Percentiles rank a stretch among this genome's conserved stretches.
phyloP scores from a whole-genome alignment of 805 yeast genomes.

The Ogataea dorogensis region DNA sequence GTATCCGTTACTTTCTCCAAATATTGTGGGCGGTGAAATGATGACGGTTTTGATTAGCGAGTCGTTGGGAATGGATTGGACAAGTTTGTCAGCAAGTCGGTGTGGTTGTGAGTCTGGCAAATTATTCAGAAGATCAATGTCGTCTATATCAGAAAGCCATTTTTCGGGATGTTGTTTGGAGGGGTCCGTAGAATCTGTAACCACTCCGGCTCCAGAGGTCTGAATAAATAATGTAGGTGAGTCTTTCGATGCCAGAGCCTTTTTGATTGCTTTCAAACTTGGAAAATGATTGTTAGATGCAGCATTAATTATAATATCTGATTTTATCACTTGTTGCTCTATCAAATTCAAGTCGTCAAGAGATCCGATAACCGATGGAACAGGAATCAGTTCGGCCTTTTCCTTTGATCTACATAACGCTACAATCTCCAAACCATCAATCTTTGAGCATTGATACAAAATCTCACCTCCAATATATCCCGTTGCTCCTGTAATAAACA shows the following conservation, averaged over 20 bases:
- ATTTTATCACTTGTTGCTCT: background rate
- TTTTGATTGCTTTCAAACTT: slow-evolving; percentile 10
- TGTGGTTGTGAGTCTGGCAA: slow-evolving; percentile 33
- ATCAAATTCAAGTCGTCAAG: slow-evolving; percentile 4
- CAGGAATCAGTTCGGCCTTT: slow-evolving; percentile 1
- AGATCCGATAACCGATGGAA: slow-evolving; percentile 1
- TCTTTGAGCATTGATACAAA: slow-evolving; percentile 3
- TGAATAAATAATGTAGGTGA: slow-evolving; percentile 33
- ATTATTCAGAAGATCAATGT: slow-evolving; percentile 30
- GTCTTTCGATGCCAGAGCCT: slow-evolving; percentile 14
- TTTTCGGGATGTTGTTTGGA: slow-evolving; percentile 43
- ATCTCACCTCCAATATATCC: slow-evolving; percentile 23
- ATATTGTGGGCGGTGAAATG: slow-evolving; percentile 36
- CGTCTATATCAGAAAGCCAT: slow-evolving; percentile 39
- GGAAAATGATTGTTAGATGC: slow-evolving; percentile 12
- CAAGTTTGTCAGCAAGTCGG: slow-evolving; percentile 33
- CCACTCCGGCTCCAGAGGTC: slow-evolving; percentile 37
- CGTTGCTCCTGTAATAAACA: slow-evolving; percentile 1
- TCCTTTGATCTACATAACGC: slow-evolving; percentile 4
- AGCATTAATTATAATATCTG: slow-evolving; percentile 8
- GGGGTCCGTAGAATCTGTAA: slow-evolving; percentile 48
- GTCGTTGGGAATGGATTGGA: slow-evolving; percentile 34
- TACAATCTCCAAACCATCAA: background rate
- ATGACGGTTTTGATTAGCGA: slow-evolving; percentile 30
- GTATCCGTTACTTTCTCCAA: slow-evolving; percentile 35